Evolutionary conservation across 2,329 filamentous ascomycete species (phyloP).

Genomic region (Sarocladiaceae sp.): DNA sequence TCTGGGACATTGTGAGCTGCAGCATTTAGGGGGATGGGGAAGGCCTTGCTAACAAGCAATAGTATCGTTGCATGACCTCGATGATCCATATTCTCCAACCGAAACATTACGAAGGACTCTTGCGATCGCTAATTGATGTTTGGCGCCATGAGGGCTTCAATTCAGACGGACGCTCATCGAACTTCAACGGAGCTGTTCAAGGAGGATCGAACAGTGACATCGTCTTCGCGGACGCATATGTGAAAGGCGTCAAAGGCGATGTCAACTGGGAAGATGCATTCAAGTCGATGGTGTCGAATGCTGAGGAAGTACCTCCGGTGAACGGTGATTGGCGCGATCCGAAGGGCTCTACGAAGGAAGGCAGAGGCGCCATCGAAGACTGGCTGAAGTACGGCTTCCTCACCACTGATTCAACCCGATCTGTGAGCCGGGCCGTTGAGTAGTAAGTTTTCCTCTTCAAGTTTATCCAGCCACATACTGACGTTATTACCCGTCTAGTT

Average conservation of each 20-base stretch:
- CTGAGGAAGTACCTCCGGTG: slow-evolving; percentile 57
- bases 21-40: background rate
- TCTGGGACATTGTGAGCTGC: slow-evolving; percentile 48
- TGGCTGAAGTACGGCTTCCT: slow-evolving; percentile 64
- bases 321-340: slow-evolving; percentile 53
- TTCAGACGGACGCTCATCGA: slow-evolving; percentile 62
- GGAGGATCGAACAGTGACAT: slow-evolving; percentile 70
- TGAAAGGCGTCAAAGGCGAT: slow-evolving; percentile 60
- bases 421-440: slow-evolving; percentile 62
- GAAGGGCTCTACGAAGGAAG: slow-evolving; percentile 62
- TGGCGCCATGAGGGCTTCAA: slow-evolving; percentile 62
- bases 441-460: slow-evolving; percentile 36
- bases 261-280: slow-evolving; percentile 63
- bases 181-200: slow-evolving; percentile 66
- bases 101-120: slow-evolving; percentile 56
- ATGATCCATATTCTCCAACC: slow-evolving; percentile 65
- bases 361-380: slow-evolving; percentile 64
- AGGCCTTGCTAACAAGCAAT: background rate
- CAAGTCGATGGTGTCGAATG: slow-evolving; percentile 61
- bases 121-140: slow-evolving; percentile 64
- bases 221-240: slow-evolving; percentile 66
- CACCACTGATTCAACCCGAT: slow-evolving; percentile 55
- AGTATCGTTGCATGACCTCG: slow-evolving; percentile 60
- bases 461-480: background rate
- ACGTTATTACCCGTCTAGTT: slow-evolving; percentile 21